Evolutionary conservation across 2,329 filamentous ascomycete species (phyloP), one percentile per base, ranked within the genome.

Genomic region (Hypoxylon sp.): DNA sequence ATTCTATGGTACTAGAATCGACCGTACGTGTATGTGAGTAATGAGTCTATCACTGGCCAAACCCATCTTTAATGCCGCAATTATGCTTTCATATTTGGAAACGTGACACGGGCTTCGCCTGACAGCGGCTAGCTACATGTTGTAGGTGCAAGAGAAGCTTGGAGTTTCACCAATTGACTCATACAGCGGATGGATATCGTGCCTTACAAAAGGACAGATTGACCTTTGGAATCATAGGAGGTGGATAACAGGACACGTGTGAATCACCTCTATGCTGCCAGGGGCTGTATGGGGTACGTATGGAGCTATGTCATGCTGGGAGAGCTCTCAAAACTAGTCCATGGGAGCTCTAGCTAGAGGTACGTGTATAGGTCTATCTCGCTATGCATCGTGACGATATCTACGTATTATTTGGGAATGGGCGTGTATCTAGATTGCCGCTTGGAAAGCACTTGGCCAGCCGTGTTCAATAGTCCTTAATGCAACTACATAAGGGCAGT

Each of bases 81-180:
- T 38, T 68, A 66, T 66, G 46, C 65, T 61, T 68, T 40, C 33
- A 52, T 33, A 50, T 53, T 63, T 38, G 22, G 28, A 42, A 65
- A 65, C 59, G 59, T 66, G 63, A 68, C 52, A 48, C 56, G 22
- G 48, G 14, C 52, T 36, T 51, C 44, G 45, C 36, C 26, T 61
- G 59, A 61, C 53, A 61, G 46, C 52, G 65, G 63, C 44, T 59
- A 45, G 16, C 14, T 52, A 64, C 52, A 58, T 48, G 55, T 52
- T 44, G 46, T 38, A 40, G 50, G 24, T 24, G 49, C 42, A 40
- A 55, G 51, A 57, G 33, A 45, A 24, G 30, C 30, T 16, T 20
- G 9, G 16, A 46, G 46, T 54, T 63, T 65, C 54, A 65, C 51
- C 24, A 33, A 40, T 50, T 44, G 55, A 61, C 20, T 56, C 48